Evolutionary conservation across 257 asterid genomes (phyloP), one percentile per base, ranked within the genome.

Genomic region (Lantana camara): DNA sequence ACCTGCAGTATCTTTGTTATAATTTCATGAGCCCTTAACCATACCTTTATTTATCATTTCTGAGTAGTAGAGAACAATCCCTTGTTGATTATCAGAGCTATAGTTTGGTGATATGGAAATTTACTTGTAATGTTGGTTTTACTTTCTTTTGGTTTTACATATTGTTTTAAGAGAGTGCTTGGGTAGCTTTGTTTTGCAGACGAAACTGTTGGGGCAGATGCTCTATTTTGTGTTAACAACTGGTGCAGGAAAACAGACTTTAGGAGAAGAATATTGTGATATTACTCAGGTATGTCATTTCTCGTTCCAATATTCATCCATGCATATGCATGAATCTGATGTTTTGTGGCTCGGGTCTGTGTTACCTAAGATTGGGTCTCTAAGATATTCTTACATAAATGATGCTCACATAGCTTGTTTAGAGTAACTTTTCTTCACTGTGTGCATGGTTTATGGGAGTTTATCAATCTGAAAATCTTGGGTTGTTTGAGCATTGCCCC

Each of bases 261-360:
- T 94, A 32, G 99, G 99, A 53, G 99, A 94, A 82, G 99, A 94
- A 75, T 94, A 94, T 68, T 94, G 99, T 60, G 99, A 94, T 67
- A 86, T 90, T 70, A 86, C 83, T 62, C 99, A 88, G 97, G 99
- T 93, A 16, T 35, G 53, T 49, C 64, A 50, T 47, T 40, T 37
- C 50, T 68, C 29, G 2, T 44, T 63, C 68, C 56, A 14, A 14
- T 21, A 24, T 40, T 37, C 4, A 7, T 45, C 16, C 7, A 21
- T 61, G 68, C 47, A 57, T 47, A 24, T 16, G n/a, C n/a, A n/a
- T n/a, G n/a, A n/a, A n/a, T n/a, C n/a, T n/a, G n/a, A n/a, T n/a
- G n/a, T n/a, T n/a, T n/a, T n/a, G n/a, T n/a, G n/a, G n/a, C n/a
- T n/a, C n/a, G n/a, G n/a, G n/a, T n/a, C n/a, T n/a, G n/a, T n/a